Evolutionary conservation across 2,329 filamentous ascomycete species (phyloP).

Genomic region (Aspergillus novoparasiticus): DNA sequence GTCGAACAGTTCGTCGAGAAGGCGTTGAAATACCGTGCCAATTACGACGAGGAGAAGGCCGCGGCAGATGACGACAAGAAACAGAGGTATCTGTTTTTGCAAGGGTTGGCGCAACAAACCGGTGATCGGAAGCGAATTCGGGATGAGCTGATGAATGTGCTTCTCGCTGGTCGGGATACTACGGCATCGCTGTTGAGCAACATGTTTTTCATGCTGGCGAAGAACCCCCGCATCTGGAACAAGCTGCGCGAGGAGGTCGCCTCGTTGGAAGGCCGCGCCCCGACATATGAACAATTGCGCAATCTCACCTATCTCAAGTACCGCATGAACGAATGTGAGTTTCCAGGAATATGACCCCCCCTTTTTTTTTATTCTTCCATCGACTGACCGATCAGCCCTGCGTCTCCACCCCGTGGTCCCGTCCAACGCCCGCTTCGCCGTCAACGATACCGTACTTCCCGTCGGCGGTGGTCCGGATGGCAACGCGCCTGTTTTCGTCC

Average conservation of each 20-base stretch:
- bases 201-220: constrained; percentile 50
- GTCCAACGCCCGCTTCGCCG: constrained; percentile 40
- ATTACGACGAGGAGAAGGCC: constrained; percentile 22
- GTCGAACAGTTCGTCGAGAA: constrained; percentile 43
- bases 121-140: constrained; percentile 46
- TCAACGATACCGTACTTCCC: constrained; percentile 43
- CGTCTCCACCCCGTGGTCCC: constrained; percentile 49
- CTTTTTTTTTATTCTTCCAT: background rate
- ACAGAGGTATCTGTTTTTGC: constrained; percentile 48
- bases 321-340: constrained; percentile 30
- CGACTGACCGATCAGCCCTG: constrained; percentile 29
- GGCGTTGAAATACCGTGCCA: constrained; percentile 30
- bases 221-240: constrained; percentile 37
- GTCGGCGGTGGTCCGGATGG: constrained; percentile 62
- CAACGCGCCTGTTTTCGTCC: constrained; percentile 62
- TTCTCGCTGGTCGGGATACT: constrained; percentile 56
- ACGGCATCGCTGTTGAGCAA: constrained; percentile 48
- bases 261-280: constrained; percentile 19
- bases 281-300: constrained; percentile 27
- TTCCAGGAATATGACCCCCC: no score
- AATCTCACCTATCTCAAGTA: constrained; percentile 27
- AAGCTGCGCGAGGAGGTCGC: constrained; percentile 38
- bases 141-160: constrained; percentile 51
- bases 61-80: constrained; percentile 13
- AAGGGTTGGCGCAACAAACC: constrained; percentile 48